Evolutionary conservation across 108 stramenopile genomes (phyloP), one percentile per base, ranked within the genome.

Genomic region (Schizochytrium sp.): DNA sequence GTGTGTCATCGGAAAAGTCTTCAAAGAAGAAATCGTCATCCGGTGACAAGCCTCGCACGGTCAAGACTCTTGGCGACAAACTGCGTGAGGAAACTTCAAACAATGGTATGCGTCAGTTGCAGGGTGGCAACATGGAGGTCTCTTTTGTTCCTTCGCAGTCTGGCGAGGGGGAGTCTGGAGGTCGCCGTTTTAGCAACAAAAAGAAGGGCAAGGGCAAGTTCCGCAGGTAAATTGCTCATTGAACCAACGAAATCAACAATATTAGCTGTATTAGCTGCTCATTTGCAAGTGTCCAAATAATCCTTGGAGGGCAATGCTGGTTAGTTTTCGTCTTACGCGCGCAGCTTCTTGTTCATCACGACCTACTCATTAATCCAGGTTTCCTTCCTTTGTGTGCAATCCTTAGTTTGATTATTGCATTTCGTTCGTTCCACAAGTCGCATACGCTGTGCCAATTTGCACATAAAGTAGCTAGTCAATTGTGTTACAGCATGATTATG

Each of bases 71-170:
- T 46, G 47, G 72, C 46, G 88, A 72, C 38, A 3, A 72, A 46
- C 69, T 72, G 50, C 72, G 49, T 49, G 64, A 46, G 46, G 72
- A 72, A 46, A 38, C 45, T 40, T 47, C 69, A 41, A 72, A 59
- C 88, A 69, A 69, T 38, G 88, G 47, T 49, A 15, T 49, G n/a
- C 15, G 49, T 40, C 28, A 17, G 17, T 38, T 49, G 4, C 49
- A 46, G 72, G 88, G 88, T 13, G 69, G 76, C 47, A 83, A 83
- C 76, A 55, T 83, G 47, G 76, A 83, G 55, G 12, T 55, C 5
- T 83, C 76, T 53, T 83, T 83, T 2, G 47, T 83, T 83, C 69
- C 88, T 10, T 40, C 42, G 49, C 72, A 46, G 44, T 42, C 72
- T 10, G 72, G 46, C 28, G 87, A 88, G 12, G 64, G 15, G 2